Evolutionary conservation across 169 alveolate genomes (phyloP).

Genomic region (Cryptosporidium parvum): DNA sequence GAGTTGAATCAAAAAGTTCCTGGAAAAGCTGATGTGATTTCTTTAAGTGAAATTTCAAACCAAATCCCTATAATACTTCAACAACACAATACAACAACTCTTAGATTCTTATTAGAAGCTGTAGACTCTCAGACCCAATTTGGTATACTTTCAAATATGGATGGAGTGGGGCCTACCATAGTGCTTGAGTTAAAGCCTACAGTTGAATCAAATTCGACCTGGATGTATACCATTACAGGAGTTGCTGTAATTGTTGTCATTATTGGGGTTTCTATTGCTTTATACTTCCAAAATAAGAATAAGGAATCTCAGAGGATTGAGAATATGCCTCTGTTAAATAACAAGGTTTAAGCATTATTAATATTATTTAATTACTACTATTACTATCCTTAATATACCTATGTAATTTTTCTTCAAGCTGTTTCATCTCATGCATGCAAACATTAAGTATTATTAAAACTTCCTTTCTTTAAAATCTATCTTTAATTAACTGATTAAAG

Average conservation of each 20-base stretch:
- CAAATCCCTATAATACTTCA: constrained; percentile 46
- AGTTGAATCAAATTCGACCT: constrained; percentile 47
- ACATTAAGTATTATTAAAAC: too few relatives aligned
- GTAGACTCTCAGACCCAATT: constrained; percentile 10
- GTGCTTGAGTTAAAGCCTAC: constrained; percentile 34
- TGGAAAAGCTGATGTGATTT: constrained; percentile 33
- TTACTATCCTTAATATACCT: background rate
- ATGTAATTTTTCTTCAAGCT: background rate
- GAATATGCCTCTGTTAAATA: constrained; percentile 30
- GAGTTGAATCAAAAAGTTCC: constrained; percentile 19
- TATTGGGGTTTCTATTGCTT: constrained; percentile 66
- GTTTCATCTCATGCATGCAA: too few relatives aligned
- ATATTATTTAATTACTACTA: background rate
- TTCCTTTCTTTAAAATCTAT: too few relatives aligned
- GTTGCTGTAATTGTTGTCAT: constrained; percentile 57
- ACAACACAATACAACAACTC: constrained; percentile 53
- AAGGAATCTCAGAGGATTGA: constrained; percentile 36
- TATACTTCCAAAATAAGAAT: constrained; percentile 61
- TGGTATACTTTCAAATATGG: constrained; percentile 66
- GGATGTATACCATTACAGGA: constrained; percentile 68
- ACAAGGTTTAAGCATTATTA: constrained; percentile 25
- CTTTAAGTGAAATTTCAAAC: constrained; percentile 21
- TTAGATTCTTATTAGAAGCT: constrained; percentile 46
- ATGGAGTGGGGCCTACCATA: constrained; percentile 55
- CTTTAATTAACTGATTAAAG: too few relatives aligned